Base-by-base conservation (phyloP, 2,329 filamentous ascomycete species). In the Macrophomina pseudophaseolina region DNA sequence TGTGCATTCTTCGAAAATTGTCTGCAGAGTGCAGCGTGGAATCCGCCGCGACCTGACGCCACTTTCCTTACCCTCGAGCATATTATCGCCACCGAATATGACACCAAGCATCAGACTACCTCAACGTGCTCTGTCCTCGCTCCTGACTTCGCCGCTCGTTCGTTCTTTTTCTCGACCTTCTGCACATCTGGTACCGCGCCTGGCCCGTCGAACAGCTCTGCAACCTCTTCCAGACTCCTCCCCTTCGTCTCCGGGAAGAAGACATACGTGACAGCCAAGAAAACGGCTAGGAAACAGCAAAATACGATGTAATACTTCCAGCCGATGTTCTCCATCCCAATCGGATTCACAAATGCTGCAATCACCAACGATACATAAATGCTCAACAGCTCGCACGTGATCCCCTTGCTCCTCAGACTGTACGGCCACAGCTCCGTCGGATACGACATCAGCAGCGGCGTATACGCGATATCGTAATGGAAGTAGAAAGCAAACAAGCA, bases 341-440 rank as follows among this genome's bases (percentile, higher is more conserved):
- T 67, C 6, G 67, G 67, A 38, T 67, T 69, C 9, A 67, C 52
- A 14, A 69, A 69, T 14, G 67, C 66, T 16, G 40, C 65, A 32
- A 66, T 64, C 44, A 66, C 49, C 35, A 67, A 38, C 30, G 54
- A 67, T 8, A 33, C 18, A 38, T 66, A 66, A n/a, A 63, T 51
- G 65, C 56, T 38, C 38, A 66, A 38, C 30, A 66, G 30, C 38
- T 63, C 65, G 56, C 65, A 66, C 35, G 56, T 66, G 30, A 81
- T 71, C 62, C 79, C 78, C 74, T 72, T 79, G 33, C 84, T 79
- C 66, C 80, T 78, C 66, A 86, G 82, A 67, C 77, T 75, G 73
- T 81, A 82, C 4, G 80, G 79, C 38, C 82, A 72, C 68, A 85
- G 82, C 71, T 84, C 82, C 59, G 80, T 78, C 14, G 76, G 74